A percentile compares a stretch with the other conserved stretches of the same genome.
Evolutionary conservation across 176 grass and related monocot genomes (phyloP).

Genomic region (Lolium perenne): DNA sequence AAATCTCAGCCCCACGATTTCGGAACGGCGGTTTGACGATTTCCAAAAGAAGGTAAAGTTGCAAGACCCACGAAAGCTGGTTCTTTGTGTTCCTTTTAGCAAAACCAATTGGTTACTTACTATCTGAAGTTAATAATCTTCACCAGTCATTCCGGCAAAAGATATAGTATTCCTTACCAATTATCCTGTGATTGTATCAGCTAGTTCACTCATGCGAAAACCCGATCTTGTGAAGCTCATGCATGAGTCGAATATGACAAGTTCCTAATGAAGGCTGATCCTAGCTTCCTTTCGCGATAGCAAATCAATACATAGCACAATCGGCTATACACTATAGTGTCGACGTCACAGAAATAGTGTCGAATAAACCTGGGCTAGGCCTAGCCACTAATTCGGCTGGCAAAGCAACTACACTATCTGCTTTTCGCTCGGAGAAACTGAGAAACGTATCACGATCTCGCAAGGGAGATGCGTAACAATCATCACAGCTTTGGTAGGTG

Average conservation of each 20-base stretch:
- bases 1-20: no score
- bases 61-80: no score
- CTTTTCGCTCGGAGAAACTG: not conserved
- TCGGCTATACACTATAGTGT: slow-evolving; percentile 3
- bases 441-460: not conserved
- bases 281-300: not conserved
- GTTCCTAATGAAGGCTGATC: slow-evolving; percentile 2
- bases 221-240: not conserved
- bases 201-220: not conserved
- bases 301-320: slow-evolving; percentile 27
- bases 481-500: not conserved
- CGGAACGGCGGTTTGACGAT: no score
- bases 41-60: no score
- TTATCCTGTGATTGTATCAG: slow-evolving; percentile 1
- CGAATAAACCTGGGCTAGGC: slow-evolving; percentile 5
- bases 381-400: not conserved
- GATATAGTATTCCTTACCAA: not conserved
- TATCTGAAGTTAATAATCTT: no score
- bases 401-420: not conserved
- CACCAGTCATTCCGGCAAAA: no score
- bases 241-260: slow-evolving; percentile 8
- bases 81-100: no score
- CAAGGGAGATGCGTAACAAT: slow-evolving; percentile 12
- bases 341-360: not conserved
- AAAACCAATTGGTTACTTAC: no score